Conservation (phyloP, 208 protist species). For the Borovskyia barvae region DNA sequence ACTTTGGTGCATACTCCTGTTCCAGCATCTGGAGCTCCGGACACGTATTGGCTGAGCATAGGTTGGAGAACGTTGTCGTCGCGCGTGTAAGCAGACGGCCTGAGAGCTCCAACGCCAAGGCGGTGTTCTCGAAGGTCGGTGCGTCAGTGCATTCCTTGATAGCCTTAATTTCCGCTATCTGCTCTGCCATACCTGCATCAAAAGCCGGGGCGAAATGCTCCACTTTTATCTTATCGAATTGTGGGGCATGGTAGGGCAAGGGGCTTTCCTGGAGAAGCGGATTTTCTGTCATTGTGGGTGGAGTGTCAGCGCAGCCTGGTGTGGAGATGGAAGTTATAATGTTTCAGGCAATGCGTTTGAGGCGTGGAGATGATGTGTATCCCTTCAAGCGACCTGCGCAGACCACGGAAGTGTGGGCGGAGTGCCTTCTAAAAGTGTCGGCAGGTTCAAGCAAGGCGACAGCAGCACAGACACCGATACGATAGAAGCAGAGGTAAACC, state of each 20-base stretch:
- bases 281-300: slow-evolving; percentile 17
- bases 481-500: slow-evolving; percentile 4
- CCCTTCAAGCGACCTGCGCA: too few species aligned
- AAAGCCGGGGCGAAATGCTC: slow-evolving; percentile 60
- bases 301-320: too few species aligned
- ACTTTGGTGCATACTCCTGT: slow-evolving; percentile 35
- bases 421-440: not conserved
- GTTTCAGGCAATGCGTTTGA: too few species aligned
- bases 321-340: too few species aligned
- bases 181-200: slow-evolving; percentile 36
- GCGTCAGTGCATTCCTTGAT: slow-evolving; percentile 31
- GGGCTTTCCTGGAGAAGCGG: slow-evolving; percentile 37
- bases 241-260: slow-evolving; percentile 39
- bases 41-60: slow-evolving; percentile 40
- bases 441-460: not conserved
- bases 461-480: not conserved
- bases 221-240: slow-evolving; percentile 35
- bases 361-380: too few species aligned
- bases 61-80: slow-evolving; percentile 35
- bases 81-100: slow-evolving; percentile 28
- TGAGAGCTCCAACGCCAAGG: slow-evolving; percentile 41
- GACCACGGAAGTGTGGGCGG: too few species aligned
- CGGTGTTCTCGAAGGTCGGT: slow-evolving; percentile 53
- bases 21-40: slow-evolving; percentile 42
- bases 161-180: slow-evolving; percentile 39